Conservation (phyloP, 1,284 basidiomycete species). For the Coniophora puteana region DNA sequence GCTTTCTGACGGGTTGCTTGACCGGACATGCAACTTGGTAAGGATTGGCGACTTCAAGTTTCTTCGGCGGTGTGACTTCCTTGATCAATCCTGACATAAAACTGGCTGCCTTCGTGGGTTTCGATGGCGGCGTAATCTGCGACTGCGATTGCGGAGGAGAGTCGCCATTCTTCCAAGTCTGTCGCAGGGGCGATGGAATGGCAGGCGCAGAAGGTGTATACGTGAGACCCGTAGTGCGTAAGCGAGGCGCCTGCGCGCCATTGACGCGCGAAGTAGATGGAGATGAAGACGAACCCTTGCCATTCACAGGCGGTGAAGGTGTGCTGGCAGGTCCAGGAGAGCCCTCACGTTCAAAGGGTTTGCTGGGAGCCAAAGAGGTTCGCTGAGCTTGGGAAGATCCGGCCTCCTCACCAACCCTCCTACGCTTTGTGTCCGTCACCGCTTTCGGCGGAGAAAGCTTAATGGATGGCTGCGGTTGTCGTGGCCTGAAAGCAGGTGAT, state of each 20-base stretch:
- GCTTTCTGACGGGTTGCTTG: conserved; percentile 39
- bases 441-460: conserved; percentile 36
- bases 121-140: conserved; percentile 28
- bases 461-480: conserved; percentile 36
- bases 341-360: conserved; percentile 6
- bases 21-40: conserved; percentile 66
- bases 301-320: conserved; percentile 9
- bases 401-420: conserved; percentile 49
- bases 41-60: conserved; percentile 64
- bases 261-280: conserved; percentile 27
- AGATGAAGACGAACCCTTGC: background rate
- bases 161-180: conserved; percentile 52
- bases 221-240: conserved; percentile 38
- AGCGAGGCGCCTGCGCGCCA: conserved; percentile 29
- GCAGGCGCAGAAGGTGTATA: conserved; percentile 55
- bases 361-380: conserved; percentile 11
- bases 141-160: conserved; percentile 35
- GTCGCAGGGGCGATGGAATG: conserved; percentile 63
- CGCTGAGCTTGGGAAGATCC: conserved; percentile 30
- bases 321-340: conserved; percentile 23
- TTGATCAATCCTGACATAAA: conserved; percentile 66
- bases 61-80: conserved; percentile 58
- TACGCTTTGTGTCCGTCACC: conserved; percentile 52
- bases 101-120: conserved; percentile 57
- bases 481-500: conserved; percentile 61